phyloP scores from a whole-genome alignment of 371 early-diverging fungal genomes.

The Mortierella sp. region DNA sequence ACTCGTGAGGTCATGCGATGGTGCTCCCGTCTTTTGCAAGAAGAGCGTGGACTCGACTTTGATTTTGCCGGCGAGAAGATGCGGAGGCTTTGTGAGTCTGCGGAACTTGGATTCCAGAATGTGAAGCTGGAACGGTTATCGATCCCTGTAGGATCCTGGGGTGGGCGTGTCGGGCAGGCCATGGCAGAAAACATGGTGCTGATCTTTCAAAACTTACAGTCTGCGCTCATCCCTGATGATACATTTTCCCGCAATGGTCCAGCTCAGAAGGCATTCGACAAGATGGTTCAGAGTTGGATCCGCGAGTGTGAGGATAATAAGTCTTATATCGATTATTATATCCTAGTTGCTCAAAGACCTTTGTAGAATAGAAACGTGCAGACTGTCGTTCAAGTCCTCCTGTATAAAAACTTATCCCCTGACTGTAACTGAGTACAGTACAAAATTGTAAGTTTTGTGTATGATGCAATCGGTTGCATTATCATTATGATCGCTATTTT shows the following conservation, averaged over 20 bases:
- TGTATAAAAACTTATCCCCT: no score
- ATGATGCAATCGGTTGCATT: neutral
- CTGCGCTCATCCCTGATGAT: slow-evolving; percentile 27
- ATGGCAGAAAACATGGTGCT: slow-evolving; percentile 55
- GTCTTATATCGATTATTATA: slow-evolving; percentile 49
- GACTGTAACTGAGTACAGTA: no score
- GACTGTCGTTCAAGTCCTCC: no score
- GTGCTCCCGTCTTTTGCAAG: slow-evolving; percentile 42
- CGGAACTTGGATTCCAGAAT: slow-evolving; percentile 43
- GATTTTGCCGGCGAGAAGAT: slow-evolving; percentile 55
- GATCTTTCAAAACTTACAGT: slow-evolving; percentile 49
- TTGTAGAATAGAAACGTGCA: neutral
- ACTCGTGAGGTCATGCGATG: slow-evolving; percentile 51
- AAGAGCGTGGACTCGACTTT: slow-evolving; percentile 50
- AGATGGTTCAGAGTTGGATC: slow-evolving; percentile 51
- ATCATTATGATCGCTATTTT: slow-evolving; percentile 13
- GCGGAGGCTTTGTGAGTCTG: slow-evolving; percentile 39
- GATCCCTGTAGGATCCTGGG: slow-evolving; percentile 50
- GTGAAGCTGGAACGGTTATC: slow-evolving; percentile 41
- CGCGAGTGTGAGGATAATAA: slow-evolving; percentile 52
- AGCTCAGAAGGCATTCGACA: slow-evolving; percentile 38
- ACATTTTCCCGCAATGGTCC: slow-evolving; percentile 1
- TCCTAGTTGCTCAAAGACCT: slow-evolving; percentile 43
- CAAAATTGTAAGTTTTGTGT: no score
- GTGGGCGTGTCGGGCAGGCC: slow-evolving; percentile 49